Base-by-base conservation (phyloP, 2,329 filamentous ascomycete genomes). In the Alternaria sp. region DNA sequence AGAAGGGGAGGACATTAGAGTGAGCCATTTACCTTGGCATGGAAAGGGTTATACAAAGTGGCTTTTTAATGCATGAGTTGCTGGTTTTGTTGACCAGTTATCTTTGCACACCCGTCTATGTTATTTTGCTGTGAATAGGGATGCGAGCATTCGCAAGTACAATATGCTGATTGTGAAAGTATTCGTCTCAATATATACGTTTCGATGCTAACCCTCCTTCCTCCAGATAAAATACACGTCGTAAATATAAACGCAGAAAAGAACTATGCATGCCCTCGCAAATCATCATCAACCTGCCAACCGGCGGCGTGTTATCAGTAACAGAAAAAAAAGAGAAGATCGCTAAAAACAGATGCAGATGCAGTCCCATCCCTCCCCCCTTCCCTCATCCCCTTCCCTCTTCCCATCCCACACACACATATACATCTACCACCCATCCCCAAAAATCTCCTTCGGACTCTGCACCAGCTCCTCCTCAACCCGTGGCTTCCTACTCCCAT, bases 401-500 rank as follows among this genome's bases (percentile, higher is more conserved):
- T n/a, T 17, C 6, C 23, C 45, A 45, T 40, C 25, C 15, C n/a
- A 6, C 11, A 13, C 11, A 13, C 12, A 13, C 11, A 30, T 13
- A 6, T 6, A 5, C 13, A 6, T 13, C 51, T 73, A 79, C 59
- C 72, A 79, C 32, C 74, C 76, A 66, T 79, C 77, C 11, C 77
- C 77, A 55, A 79, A 80, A 15, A 80, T 79, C 59, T 79, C 77
- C 74, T 79, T 77, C 0, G 77, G 76, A 59, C 69, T 74, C 69
- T 78, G 73, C 50, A 81, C 78, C 67, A 79, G 54, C 45, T 77
- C 78, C 9, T 78, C 77, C 25, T 77, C 73, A 4, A 75, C 56
- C 71, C 88, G 13, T 5, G 83, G 74, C 87, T 69, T 0, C 88
- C 87, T 54, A 87, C 89, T 81, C 88, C 49, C 25, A 40, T 17